Percentiles rank a stretch among this genome's conserved stretches.
These are phyloP conservation scores for Epichloe elymi DNA, from an alignment of 2,329 filamentous ascomycete genomes.

Conservation along the genomic window DNA sequence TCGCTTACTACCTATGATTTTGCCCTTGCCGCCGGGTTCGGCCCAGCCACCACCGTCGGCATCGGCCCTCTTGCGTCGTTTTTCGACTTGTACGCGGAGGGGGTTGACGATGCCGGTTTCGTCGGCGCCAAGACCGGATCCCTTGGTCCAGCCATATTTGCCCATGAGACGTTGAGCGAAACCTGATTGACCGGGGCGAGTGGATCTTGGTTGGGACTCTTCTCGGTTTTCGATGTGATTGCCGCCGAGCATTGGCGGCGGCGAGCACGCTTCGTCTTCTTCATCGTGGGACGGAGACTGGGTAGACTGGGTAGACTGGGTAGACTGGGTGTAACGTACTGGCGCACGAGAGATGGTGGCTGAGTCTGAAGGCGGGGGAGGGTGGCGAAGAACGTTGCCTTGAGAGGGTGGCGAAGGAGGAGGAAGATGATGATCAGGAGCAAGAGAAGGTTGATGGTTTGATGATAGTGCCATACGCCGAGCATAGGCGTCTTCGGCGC, in stretches of 20 bases:
- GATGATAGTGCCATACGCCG: constrained; percentile 47
- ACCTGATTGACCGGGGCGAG: constrained; percentile 63
- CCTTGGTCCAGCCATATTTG: constrained; percentile 89
- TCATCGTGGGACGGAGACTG: constrained; percentile 17
- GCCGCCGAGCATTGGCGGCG: constrained; percentile 35
- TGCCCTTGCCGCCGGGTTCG: constrained; percentile 55
- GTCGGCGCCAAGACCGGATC: constrained; percentile 72
- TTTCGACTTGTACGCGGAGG: constrained; percentile 72
- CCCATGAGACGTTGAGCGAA: constrained; percentile 82
- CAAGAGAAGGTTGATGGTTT: constrained; percentile 20
- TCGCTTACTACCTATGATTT: constrained; percentile 66
- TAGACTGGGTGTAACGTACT: constrained; percentile 48
- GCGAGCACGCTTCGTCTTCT: constrained; percentile 29
- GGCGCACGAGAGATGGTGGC: constrained; percentile 65
- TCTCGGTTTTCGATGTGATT: constrained; percentile 17
- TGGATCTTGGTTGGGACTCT: constrained; percentile 37
- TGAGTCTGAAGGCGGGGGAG: constrained; percentile 27
- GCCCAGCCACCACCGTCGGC: constrained; percentile 68
- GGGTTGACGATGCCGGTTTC: constrained; percentile 74
- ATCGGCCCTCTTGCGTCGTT: constrained; percentile 66
- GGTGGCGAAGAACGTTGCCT: constrained; percentile 22
- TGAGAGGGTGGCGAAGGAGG: constrained; percentile 13
- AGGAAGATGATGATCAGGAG: constrained; percentile 16
- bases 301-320: constrained; percentile 15
- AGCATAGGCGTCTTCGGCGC: constrained; percentile 57